A percentile compares a stretch with the other conserved stretches of the same genome.
phyloP scores from a whole-genome alignment of 768 basidiomycete species.

The Panaeolus cyanescens region DNA sequence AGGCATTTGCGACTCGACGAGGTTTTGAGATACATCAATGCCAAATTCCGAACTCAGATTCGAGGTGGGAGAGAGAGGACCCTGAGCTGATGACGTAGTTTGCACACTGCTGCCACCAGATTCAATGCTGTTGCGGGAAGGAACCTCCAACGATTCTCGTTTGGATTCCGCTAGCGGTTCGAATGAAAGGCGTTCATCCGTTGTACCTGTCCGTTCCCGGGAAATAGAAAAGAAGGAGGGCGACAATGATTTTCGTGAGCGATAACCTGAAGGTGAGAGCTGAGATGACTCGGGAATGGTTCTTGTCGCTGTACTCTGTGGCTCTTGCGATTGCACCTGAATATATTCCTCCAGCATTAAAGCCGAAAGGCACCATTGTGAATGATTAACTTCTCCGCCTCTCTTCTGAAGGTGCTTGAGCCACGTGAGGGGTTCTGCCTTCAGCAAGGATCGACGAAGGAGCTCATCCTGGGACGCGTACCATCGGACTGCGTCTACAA shows the following conservation, averaged over 20 bases:
- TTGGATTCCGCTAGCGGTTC: conserved; percentile 54
- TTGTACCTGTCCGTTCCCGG: conserved; percentile 34
- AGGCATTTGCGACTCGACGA: neutral
- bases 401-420: conserved; percentile 63
- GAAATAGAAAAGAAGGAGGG: conserved; percentile 22
- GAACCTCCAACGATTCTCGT: conserved; percentile 46
- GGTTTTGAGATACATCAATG: neutral
- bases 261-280: conserved; percentile 16
- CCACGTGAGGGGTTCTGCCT: conserved; percentile 74
- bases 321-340: conserved; percentile 32
- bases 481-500: conserved; percentile 61
- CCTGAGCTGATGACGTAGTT: conserved; percentile 32
- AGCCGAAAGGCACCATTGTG: conserved; percentile 68
- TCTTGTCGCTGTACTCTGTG: conserved; percentile 34
- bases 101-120: conserved; percentile 43
- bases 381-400: conserved; percentile 32
- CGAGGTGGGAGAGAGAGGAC: conserved; percentile 17
- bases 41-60: neutral
- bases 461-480: conserved; percentile 49
- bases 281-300: conserved; percentile 46
- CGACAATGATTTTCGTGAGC: conserved; percentile 19
- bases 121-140: conserved; percentile 47
- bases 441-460: conserved; percentile 56
- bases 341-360: conserved; percentile 69
- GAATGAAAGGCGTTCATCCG: conserved; percentile 56